Conservation (phyloP, 2,329 filamentous ascomycete species). For the Macrophomina phaseolina region DNA sequence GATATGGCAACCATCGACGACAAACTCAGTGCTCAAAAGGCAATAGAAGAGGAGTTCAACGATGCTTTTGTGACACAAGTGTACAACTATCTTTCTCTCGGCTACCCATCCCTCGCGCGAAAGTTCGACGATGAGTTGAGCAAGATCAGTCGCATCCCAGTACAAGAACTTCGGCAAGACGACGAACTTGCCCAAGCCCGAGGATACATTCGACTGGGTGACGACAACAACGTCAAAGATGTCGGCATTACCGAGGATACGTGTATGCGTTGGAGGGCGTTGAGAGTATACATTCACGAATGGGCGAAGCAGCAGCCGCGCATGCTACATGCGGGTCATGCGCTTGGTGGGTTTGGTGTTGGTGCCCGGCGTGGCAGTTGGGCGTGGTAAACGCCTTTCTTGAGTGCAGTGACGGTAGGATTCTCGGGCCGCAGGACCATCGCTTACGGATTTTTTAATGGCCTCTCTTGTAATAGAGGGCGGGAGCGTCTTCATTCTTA, state of each 20-base stretch:
- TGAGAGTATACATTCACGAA: constrained; percentile 82
- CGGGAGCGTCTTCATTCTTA: constrained; percentile 1
- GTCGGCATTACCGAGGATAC: constrained; percentile 56
- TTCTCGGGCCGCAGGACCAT: not conserved
- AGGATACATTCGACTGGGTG: constrained; percentile 71
- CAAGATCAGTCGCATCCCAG: constrained; percentile 74
- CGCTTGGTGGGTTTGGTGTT: constrained; percentile 47
- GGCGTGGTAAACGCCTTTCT: constrained; percentile 40
- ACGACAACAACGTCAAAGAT: constrained; percentile 54
- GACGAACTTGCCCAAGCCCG: constrained; percentile 69
- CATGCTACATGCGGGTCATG: constrained; percentile 53
- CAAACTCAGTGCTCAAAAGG: constrained; percentile 51
- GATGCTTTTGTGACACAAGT: constrained; percentile 92
- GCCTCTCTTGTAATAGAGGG: not conserved
- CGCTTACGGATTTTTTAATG: constrained; percentile 2
- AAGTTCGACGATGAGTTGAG: constrained; percentile 84
- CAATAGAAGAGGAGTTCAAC: constrained; percentile 70
- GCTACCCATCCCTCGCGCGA: constrained; percentile 84
- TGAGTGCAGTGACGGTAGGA: not conserved
- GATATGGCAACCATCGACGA: constrained; percentile 50
- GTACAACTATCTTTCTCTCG: constrained; percentile 94
- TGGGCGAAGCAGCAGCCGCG: constrained; percentile 89
- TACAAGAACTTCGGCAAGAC: constrained; percentile 73
- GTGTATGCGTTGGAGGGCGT: constrained; percentile 81
- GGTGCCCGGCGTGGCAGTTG: constrained; percentile 56